phyloP scores from a whole-genome alignment of 2,329 filamentous ascomycete genomes.

The Macroventuria anomochaeta region DNA sequence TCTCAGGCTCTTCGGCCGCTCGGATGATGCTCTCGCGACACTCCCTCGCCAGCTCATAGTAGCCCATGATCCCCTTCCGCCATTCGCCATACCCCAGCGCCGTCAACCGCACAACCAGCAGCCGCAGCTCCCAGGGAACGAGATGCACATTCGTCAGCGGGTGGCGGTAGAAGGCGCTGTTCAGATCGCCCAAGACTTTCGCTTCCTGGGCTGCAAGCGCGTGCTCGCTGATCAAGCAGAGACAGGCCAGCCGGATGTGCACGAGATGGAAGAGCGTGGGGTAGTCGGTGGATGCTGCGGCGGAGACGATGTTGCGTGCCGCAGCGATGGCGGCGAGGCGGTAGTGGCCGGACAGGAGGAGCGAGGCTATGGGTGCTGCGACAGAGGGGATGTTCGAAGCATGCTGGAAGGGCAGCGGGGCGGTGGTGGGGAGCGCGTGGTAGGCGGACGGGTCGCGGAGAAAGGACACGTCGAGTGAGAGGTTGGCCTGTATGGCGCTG shows the following conservation, averaged over 20 bases:
- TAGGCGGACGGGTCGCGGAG: slow-evolving; percentile 82
- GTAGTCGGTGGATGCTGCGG: slow-evolving; percentile 62
- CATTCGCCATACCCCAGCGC: slow-evolving; percentile 86
- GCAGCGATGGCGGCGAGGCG: slow-evolving; percentile 76
- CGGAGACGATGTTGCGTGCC: slow-evolving; percentile 64
- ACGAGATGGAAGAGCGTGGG: slow-evolving; percentile 75
- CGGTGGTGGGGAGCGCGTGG: slow-evolving; percentile 74
- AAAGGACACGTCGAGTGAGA: slow-evolving; percentile 52
- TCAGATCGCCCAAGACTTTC: slow-evolving; percentile 67
- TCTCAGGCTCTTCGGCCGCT: slow-evolving; percentile 57
- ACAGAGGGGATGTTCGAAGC: slow-evolving; percentile 68
- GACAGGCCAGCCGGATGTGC: slow-evolving; percentile 80
- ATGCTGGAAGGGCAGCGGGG: slow-evolving; percentile 71
- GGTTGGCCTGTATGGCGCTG: background rate
- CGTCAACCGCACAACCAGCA: slow-evolving; percentile 83
- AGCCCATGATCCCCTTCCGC: slow-evolving; percentile 82
- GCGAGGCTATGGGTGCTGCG: slow-evolving; percentile 67
- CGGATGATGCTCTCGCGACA: slow-evolving; percentile 66
- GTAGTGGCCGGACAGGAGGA: slow-evolving; percentile 78
- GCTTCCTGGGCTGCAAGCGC: slow-evolving; percentile 65
- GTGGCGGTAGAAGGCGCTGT: slow-evolving; percentile 59
- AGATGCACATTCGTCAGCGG: slow-evolving; percentile 60
- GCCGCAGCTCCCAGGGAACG: slow-evolving; percentile 85
- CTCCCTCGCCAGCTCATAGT: slow-evolving; percentile 86
- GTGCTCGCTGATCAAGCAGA: slow-evolving; percentile 76